Base-by-base conservation (phyloP, 371 early-diverging fungal genomes). In the Mortierella sp. region DNA sequence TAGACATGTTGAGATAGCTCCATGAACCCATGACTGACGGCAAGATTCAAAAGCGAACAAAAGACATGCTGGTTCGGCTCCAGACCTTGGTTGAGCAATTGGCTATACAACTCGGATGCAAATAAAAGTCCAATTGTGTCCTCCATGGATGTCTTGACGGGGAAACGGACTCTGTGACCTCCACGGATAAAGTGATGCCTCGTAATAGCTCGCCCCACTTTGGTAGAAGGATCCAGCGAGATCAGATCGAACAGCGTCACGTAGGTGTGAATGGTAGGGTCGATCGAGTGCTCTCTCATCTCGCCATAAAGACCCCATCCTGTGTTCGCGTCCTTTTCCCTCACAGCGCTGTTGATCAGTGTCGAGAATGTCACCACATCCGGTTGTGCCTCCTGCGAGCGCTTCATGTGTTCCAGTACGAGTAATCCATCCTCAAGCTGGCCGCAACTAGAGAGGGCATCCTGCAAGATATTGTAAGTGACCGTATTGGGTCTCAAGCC, bases 271-370 rank as follows among this genome's bases (percentile, higher is more conserved):
- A 76, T 18, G 12, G 42, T 58, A 0, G 70, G 76, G 12, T 23
- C 27, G 39, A 76, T 23, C 24, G 51, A 47, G 30, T 28, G 49
- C 31, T 13, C 24, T 50, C 65, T 61, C 76, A 76, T 76, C 30
- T 76, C 70, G 21, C 48, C 28, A 46, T 69, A 76, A 13, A 76
- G 58, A 21, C 46, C 31, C 76, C 76, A 76, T 19, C 69, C 76
- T 27, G 65, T 31, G 9, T 76, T 66, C 12, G 49, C 70, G 14
- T 43, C 19, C 14, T 46, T 27, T 18, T 54, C 14, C 26, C 57
- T 27, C 26, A 69, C 70, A 3, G 76, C 66, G 3, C 66, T 45
- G 3, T 52, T 38, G 28, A 76, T 60, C 16, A 76, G 21, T 14
- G 68, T 74, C 9, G 65, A 58, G 26, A 50, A 74, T 2, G 69